Conservation (phyloP, 1,139 yeast species). For the Fermentozyma sake region DNA sequence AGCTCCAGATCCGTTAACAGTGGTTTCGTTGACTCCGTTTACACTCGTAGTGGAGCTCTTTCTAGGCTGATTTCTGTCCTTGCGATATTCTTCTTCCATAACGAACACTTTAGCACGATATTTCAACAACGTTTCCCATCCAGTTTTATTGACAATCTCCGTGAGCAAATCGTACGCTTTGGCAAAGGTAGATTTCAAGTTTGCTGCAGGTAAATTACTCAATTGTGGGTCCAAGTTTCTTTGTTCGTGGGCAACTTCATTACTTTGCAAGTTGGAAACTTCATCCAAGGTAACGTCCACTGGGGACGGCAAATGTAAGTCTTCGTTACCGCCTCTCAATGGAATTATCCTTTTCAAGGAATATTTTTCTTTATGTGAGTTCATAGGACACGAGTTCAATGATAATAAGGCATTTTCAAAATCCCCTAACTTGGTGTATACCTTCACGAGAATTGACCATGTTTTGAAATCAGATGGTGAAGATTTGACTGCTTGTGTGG, state of each 20-base stretch:
- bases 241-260: conserved; percentile 49
- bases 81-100: conserved; percentile 87
- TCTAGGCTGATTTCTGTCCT: conserved; percentile 27
- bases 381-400: conserved; percentile 91
- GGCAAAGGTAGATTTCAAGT: conserved; percentile 73
- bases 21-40: conserved; percentile 2
- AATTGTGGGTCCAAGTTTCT: conserved; percentile 63
- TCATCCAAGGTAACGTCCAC: conserved; percentile 69
- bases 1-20: conserved; percentile 1
- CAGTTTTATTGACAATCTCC: conserved; percentile 62
- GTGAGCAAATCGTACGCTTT: conserved; percentile 79
- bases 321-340: conserved; percentile 49
- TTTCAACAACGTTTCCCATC: conserved; percentile 86
- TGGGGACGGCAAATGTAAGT: conserved; percentile 73
- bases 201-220: conserved; percentile 69
- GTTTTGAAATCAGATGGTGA: conserved; percentile 82
- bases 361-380: conserved; percentile 62
- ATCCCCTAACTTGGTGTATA: conserved; percentile 67
- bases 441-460: conserved; percentile 74
- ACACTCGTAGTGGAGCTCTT: conserved; percentile 2
- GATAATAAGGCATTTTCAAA: conserved; percentile 75
- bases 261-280: conserved; percentile 52
- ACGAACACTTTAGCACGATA: conserved; percentile 83
- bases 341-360: conserved; percentile 52
- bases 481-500: conserved; percentile 70